Percentiles rank a stretch among this genome's conserved stretches.
Conservation (phyloP, 225 moss, liverwort and hornwort genomes). For the Climacium dendroides region DNA sequence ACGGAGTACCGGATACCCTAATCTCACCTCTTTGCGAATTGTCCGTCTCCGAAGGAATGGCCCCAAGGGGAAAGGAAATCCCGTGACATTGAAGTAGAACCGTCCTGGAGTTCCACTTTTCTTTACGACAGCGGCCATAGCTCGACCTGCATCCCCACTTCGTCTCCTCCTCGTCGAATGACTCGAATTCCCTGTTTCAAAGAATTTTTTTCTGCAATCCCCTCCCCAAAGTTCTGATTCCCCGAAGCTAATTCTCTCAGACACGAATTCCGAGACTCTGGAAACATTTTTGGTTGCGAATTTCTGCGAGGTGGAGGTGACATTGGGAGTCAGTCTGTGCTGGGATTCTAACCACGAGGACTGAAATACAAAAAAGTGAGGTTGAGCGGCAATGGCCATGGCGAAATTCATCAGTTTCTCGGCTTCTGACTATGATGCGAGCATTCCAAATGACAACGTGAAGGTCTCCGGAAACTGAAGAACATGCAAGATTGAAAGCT, state of each 20-base stretch:
- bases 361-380: background rate
- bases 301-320: background rate
- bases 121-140: background rate
- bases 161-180: background rate
- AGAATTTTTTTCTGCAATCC: too few relatives aligned
- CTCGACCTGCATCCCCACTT: background rate
- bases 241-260: background rate
- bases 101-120: slow-evolving; percentile 13
- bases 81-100: slow-evolving; percentile 85
- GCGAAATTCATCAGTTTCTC: background rate
- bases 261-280: background rate
- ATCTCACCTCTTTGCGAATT: slow-evolving; percentile 62
- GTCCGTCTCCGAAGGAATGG: slow-evolving; percentile 74
- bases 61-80: slow-evolving; percentile 92
- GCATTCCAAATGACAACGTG: background rate
- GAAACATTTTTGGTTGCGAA: background rate
- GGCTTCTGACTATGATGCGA: background rate
- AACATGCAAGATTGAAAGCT: background rate
- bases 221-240: background rate
- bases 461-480: background rate
- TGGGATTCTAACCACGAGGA: background rate
- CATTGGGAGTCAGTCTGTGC: background rate
- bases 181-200: background rate
- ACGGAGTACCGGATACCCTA: background rate
- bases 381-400: background rate